Evolutionary conservation across 768 basidiomycete genomes (phyloP).

Genomic region (Naganishia onofrii): DNA sequence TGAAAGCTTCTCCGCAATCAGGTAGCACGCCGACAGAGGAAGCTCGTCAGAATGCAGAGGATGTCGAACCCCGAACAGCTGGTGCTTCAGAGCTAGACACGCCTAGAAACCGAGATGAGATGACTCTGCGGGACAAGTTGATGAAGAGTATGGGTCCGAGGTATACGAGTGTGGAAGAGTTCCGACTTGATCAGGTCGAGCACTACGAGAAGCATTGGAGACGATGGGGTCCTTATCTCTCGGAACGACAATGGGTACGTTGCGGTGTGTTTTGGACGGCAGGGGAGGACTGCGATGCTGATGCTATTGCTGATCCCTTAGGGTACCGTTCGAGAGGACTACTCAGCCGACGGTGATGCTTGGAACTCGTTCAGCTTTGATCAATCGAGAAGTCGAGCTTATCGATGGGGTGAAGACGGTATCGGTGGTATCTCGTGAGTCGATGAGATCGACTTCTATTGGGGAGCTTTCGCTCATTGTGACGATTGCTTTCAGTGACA

Average conservation of each 20-base stretch:
- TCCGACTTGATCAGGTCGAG: constrained; percentile 79
- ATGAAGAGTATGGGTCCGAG: constrained; percentile 63
- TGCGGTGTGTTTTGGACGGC: neutral
- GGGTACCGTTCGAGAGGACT: constrained; percentile 98
- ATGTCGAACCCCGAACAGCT: constrained; percentile 26
- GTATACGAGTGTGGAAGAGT: constrained; percentile 77
- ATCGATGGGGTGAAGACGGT: constrained; percentile 98
- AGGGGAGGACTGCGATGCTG: neutral
- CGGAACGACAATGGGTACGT: constrained; percentile 93
- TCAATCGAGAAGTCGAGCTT: constrained; percentile 63
- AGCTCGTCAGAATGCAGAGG: constrained; percentile 30
- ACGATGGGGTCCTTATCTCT: constrained; percentile 96
- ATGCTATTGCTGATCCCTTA: constrained; percentile 48
- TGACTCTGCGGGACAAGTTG: constrained; percentile 61
- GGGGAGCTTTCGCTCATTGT: neutral
- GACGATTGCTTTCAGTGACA: constrained; percentile 60
- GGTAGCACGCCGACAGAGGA: constrained; percentile 33
- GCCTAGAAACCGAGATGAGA: constrained; percentile 38
- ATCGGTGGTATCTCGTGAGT: constrained; percentile 81
- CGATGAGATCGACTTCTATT: neutral
- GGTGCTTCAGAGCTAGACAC: constrained; percentile 46
- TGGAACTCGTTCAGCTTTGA: constrained; percentile 52
- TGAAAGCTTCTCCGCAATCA: constrained; percentile 15
- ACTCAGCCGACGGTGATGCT: constrained; percentile 91
- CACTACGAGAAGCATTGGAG: constrained; percentile 88